Conservation (phyloP, 2,329 filamentous ascomycete genomes). For the Cryphonectria radicalis region DNA sequence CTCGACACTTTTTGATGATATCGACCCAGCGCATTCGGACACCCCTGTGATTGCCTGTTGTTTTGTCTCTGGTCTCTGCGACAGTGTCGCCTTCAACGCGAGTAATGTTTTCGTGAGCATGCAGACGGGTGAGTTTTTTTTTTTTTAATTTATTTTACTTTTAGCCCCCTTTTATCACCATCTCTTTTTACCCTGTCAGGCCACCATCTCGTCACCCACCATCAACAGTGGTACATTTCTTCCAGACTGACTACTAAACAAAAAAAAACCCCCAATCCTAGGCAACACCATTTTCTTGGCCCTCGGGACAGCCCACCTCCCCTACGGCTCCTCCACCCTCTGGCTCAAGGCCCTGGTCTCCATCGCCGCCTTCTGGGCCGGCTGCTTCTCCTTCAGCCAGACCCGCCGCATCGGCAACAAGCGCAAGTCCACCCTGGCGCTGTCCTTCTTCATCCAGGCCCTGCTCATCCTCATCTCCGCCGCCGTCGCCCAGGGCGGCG, state of each 20-base stretch:
- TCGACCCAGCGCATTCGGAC: conserved; percentile 36
- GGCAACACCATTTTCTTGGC: conserved; percentile 68
- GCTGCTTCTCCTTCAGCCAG: conserved; percentile 53
- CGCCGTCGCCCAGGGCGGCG: conserved; percentile 51
- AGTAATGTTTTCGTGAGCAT: conserved; percentile 46
- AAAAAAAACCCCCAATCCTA: conserved; percentile 18
- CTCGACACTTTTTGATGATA: conserved; percentile 30
- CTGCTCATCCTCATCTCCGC: conserved; percentile 57
- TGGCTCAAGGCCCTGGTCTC: conserved; percentile 45
- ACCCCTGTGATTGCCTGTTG: conserved; percentile 46
- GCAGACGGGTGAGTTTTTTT: conserved; percentile 39
- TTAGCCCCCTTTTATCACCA: background rate
- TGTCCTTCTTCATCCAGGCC: conserved; percentile 57
- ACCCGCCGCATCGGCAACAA: conserved; percentile 32
- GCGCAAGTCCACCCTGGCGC: conserved; percentile 41
- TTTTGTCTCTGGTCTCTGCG: conserved; percentile 45
- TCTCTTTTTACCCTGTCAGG: background rate
- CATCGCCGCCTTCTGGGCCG: conserved; percentile 56
- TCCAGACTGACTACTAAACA: background rate
- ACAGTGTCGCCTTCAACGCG: conserved; percentile 47
- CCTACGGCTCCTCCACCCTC: conserved; percentile 52
- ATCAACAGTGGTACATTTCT: background rate
- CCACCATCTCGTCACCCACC: background rate
- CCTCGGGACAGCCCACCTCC: conserved; percentile 59
- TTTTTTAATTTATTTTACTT: background rate